These are phyloP conservation scores for Monilinia polystroma DNA, from an alignment of 2,329 filamentous ascomycete species.

Conservation along the genomic window DNA sequence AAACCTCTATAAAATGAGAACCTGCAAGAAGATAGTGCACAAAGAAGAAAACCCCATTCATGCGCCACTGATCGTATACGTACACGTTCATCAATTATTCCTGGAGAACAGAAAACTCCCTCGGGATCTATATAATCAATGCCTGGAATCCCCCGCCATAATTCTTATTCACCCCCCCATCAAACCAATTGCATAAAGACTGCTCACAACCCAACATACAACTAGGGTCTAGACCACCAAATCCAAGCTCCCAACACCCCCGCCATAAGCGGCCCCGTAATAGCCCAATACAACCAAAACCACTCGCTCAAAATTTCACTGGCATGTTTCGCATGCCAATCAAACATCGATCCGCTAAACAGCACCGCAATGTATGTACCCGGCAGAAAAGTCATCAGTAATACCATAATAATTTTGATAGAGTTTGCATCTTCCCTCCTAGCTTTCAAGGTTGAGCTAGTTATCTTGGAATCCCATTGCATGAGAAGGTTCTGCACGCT, in stretches of 20 bases:
- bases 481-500: constrained; percentile 6
- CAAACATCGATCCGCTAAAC: constrained; percentile 16
- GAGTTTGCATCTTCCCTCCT: constrained; percentile 3
- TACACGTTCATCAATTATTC: no score
- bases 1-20: neutral
- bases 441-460: neutral
- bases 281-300: constrained; percentile 21
- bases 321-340: neutral
- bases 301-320: constrained; percentile 1
- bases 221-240: constrained; percentile 5
- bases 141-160: neutral
- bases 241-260: neutral
- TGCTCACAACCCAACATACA: neutral
- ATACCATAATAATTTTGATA: neutral
- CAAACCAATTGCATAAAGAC: neutral
- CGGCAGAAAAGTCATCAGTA: neutral
- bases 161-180: neutral
- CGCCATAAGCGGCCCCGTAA: constrained; percentile 9
- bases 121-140: neutral
- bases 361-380: constrained; percentile 6
- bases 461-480: constrained; percentile 9
- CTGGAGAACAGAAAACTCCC: neutral
- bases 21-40: neutral
- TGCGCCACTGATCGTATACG: neutral
- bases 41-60: neutral